phyloP scores from a whole-genome alignment of 2,329 filamentous ascomycete species.

The Cladophialophora bantiana region DNA sequence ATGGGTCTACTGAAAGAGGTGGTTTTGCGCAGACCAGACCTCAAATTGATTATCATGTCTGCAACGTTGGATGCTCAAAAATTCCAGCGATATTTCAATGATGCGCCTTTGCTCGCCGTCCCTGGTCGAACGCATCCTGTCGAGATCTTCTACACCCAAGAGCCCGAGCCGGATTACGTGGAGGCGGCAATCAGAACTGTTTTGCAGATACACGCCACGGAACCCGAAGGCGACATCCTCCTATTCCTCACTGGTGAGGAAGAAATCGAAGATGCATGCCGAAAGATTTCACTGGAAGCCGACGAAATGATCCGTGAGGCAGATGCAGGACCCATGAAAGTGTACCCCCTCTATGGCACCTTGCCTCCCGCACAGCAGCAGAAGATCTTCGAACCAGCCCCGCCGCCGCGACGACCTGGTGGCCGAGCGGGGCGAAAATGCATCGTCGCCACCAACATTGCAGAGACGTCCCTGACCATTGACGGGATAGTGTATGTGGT shows the following conservation, averaged over 20 bases:
- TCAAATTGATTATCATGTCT: slow-evolving; percentile 99
- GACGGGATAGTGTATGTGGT: slow-evolving; percentile 99
- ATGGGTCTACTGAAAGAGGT: slow-evolving; percentile 97
- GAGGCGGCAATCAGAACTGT: slow-evolving; percentile 95
- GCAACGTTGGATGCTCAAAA: slow-evolving; percentile 97
- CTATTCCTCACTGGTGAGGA: slow-evolving; percentile 97
- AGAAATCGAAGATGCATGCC: slow-evolving; percentile 94
- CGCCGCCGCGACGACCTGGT: slow-evolving; percentile 72
- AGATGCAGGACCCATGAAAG: slow-evolving; percentile 84
- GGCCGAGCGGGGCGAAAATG: slow-evolving; percentile 90
- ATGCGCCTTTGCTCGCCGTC: slow-evolving; percentile 90
- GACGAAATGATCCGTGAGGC: slow-evolving; percentile 93
- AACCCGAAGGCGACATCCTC: slow-evolving; percentile 89
- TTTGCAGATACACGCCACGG: slow-evolving; percentile 92
- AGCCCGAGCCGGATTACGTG: slow-evolving; percentile 95
- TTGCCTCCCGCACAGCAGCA: slow-evolving; percentile 93
- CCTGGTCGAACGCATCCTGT: slow-evolving; percentile 95
- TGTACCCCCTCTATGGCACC: slow-evolving; percentile 94
- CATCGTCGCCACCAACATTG: slow-evolving; percentile 96
- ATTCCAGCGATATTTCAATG: slow-evolving; percentile 96
- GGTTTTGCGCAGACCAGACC: slow-evolving; percentile 77
- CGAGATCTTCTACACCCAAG: slow-evolving; percentile 97
- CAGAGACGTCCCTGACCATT: slow-evolving; percentile 95
- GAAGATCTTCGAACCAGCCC: slow-evolving; percentile 90
- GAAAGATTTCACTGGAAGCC: slow-evolving; percentile 87